Base-by-base conservation (phyloP, 176 grass and related monocot genomes). In the Carex parvula region DNA sequence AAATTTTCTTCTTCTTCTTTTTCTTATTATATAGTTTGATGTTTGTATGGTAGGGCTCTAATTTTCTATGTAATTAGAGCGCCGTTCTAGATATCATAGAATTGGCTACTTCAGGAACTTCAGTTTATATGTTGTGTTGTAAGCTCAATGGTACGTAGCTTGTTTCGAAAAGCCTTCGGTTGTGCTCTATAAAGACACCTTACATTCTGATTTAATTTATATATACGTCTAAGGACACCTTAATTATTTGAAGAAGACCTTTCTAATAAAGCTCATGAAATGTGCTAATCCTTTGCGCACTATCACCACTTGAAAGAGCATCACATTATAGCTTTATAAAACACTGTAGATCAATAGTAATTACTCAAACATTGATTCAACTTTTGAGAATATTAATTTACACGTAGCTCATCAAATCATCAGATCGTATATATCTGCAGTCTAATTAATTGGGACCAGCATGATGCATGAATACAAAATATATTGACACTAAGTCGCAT, bases 221-320 rank as follows among this genome's bases (percentile, higher is more conserved):
- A 17, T 20, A 75, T 53, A 75, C n/a, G 3, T n/a, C n/a, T 50
- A 50, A 22, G 41, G 41, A 20, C 67, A 39, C 4, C 63, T 16
- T 5, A 61, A 70, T 10, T 42, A 42, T 16, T n/a, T 42, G 35
- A 70, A 39, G 35, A n/a, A 17, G 15, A 42, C 32, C 17, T 29
- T 39, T 70, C 16, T 42, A 67, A 7, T 8, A 42, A 26, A 67
- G 8, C 11, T 46, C 39, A 29, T 77, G 72, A 76, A 55, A 33
- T 77, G 14, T 54, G 8, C 50, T 8, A 17, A 77, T 6, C 73
- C 5, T 8, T 77, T 16, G 73, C 1, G 50, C 73, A 77, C 50
- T 77, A 77, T 30, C 32, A 64, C 79, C 79, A 65, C 37, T 65
- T 64, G 79, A 18, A 42, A 82, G 18, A 41, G 79, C 58, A 82